Base-by-base conservation (phyloP, 1,284 basidiomycete genomes). In the Cryptococcus sp. region DNA sequence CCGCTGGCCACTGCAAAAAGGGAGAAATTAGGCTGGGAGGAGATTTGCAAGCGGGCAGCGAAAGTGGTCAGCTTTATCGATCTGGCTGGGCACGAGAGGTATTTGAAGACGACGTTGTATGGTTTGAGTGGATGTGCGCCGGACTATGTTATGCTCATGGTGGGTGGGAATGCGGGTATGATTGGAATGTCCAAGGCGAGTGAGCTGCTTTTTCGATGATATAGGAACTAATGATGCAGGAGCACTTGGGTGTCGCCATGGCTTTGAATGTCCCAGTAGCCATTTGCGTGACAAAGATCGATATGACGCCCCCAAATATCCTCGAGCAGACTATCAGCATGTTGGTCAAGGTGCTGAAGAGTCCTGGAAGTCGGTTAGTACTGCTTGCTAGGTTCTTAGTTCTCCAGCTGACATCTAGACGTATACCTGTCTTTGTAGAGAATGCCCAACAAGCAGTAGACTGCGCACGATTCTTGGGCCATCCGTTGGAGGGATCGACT, bases 11-110 rank as follows among this genome's bases (percentile, higher is more conserved):
- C 67, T 3, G 75, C 74, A 32, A 83, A 88, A 50, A 81, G 85
- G 31, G 90, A 96, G 77, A 92, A 90, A 74, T 78, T 94, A 53
- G 84, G 85, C 9, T 98, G 94, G 94, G 92, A 98, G 62, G 87
- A 94, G 64, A 96, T 98, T n/a, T 92, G 91, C 49, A 78, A 84
- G 45, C 83, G 87, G 62, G 85, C 90, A 0, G 85, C 91, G 41
- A 98, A 98, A 75, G 91, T 98, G 7, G 83, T 98, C 45, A 91
- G 89, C 23, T 98, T 98, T 71, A 96, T 90, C 61, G 90, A 96
- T 73, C 77, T 96, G 40, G 91, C 91, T 45, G 91, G 91, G 0
- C 91, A 94, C 64, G 90, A 93, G 73, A 47, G 70, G 28, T 80
- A 80, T 57, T 75, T 80, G 61, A 79, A 97, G 78, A 98, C 94